phyloP scores from a whole-genome alignment of 73 alveolate genomes.

The Uronychia setigera region DNA sequence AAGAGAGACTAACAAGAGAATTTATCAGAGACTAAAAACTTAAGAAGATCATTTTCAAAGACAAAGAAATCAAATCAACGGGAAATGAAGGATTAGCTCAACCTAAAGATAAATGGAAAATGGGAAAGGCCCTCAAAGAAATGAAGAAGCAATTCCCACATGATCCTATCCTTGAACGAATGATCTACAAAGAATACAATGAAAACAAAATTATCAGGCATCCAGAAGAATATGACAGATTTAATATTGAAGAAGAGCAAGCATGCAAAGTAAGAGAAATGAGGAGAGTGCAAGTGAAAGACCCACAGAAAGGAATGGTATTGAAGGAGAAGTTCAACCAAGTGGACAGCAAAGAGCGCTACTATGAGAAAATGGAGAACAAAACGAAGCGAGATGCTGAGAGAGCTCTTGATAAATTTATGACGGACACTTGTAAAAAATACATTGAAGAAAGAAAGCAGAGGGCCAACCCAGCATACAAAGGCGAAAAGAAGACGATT shows the following conservation, averaged over 20 bases:
- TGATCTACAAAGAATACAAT: slow-evolving; percentile 86
- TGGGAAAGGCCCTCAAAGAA: slow-evolving; percentile 71
- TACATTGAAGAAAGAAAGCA: slow-evolving; percentile 17
- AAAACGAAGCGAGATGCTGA: slow-evolving; percentile 32
- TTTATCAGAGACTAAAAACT: slow-evolving; percentile 23
- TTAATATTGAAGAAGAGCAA: slow-evolving; percentile 86
- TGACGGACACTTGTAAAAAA: neutral
- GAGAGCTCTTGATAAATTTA: slow-evolving; percentile 11
- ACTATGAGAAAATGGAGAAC: slow-evolving; percentile 47
- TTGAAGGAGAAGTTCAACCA: slow-evolving; percentile 20
- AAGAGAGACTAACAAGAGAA: neutral
- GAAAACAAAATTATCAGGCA: slow-evolving; percentile 82
- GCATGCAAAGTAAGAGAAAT: slow-evolving; percentile 66
- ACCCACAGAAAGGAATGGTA: slow-evolving; percentile 40
- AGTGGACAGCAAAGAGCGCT: slow-evolving; percentile 38
- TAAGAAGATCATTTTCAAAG: neutral
- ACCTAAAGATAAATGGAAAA: slow-evolving; percentile 87
- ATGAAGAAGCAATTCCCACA: slow-evolving; percentile 82
- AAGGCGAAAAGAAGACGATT: slow-evolving; percentile 19
- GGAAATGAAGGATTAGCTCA: slow-evolving; percentile 66
- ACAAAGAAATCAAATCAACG: neutral
- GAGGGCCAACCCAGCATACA: neutral
- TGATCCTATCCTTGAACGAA: slow-evolving; percentile 84
- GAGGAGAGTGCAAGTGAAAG: slow-evolving; percentile 58
- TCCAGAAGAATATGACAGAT: slow-evolving; percentile 92